A percentile compares a stretch with the other conserved stretches of the same genome.
Conservation (phyloP, 768 basidiomycete genomes). For the Boletus rubropictus region DNA sequence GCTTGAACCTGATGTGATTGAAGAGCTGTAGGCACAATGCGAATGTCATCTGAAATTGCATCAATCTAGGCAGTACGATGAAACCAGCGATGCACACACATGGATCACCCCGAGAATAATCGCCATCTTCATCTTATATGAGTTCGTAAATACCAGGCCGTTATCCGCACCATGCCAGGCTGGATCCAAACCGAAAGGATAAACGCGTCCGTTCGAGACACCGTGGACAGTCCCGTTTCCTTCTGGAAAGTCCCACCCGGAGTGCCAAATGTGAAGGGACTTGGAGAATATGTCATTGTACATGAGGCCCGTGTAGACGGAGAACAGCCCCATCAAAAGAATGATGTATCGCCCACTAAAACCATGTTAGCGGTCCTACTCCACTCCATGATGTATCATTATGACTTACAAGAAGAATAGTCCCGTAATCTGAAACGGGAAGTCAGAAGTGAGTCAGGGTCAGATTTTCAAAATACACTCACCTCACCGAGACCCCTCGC, state of each 20-base stretch:
- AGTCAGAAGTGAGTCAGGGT: constrained; percentile 9
- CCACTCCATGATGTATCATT: not conserved
- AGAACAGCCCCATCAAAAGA: constrained; percentile 95
- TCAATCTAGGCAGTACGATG: constrained; percentile 8
- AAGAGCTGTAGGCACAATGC: constrained; percentile 93
- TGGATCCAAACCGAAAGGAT: constrained; percentile 93
- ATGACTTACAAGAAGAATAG: constrained; percentile 87
- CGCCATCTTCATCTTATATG: constrained; percentile 99
- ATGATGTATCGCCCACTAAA: constrained; percentile 95
- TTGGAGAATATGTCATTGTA: constrained; percentile 99
- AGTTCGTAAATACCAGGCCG: constrained; percentile 88
- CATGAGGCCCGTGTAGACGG: constrained; percentile 92
- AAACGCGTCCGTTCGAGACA: constrained; percentile 59
- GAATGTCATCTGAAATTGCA: constrained; percentile 82
- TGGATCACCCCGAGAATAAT: constrained; percentile 94
- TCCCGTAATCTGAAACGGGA: constrained; percentile 57
- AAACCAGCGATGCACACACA: constrained; percentile 43
- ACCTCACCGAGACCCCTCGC: constrained; percentile 77
- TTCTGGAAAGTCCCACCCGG: constrained; percentile 78
- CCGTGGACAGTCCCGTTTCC: constrained; percentile 42
- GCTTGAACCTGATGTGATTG: constrained; percentile 92
- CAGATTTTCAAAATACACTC: constrained; percentile 19
- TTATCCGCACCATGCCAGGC: constrained; percentile 94
- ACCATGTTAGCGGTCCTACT: constrained; percentile 16
- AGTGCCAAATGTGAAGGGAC: constrained; percentile 78